A percentile compares a stretch with the other conserved stretches of the same genome.
phyloP scores from a whole-genome alignment of 306 rosid species.

The Crataegus laevigata region DNA sequence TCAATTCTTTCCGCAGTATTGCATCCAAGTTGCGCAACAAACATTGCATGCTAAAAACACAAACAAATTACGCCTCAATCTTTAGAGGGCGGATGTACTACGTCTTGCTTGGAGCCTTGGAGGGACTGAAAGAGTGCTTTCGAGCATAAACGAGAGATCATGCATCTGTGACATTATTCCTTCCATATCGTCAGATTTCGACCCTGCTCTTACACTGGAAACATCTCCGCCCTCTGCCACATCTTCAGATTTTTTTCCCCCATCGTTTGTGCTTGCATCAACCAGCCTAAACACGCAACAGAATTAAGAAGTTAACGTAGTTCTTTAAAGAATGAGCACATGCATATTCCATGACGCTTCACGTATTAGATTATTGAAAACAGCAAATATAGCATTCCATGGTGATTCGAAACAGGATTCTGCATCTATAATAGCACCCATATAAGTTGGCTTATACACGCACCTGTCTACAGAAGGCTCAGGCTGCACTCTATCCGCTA shows the following conservation, averaged over 20 bases:
- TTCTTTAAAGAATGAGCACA: not conserved
- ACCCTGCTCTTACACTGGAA: conserved; percentile 26
- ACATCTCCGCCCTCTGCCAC: conserved; percentile 9
- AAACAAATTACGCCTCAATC: not conserved
- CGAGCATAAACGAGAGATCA: conserved; percentile 87
- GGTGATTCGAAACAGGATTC: not conserved
- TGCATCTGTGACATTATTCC: conserved; percentile 70
- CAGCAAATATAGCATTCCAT: not conserved
- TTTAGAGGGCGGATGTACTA: conserved; percentile 14
- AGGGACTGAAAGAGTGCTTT: conserved; percentile 59
- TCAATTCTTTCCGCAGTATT: too few species aligned
- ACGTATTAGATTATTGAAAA: not conserved
- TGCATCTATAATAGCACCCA: conserved; percentile 3
- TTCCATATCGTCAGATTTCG: conserved; percentile 46
- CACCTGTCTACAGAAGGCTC: conserved; percentile 52
- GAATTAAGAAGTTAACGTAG: not conserved
- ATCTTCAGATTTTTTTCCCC: conserved; percentile 20
- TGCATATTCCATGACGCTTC: not conserved
- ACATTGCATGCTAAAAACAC: not conserved
- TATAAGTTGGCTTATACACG: conserved; percentile 13
- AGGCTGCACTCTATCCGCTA: conserved; percentile 19
- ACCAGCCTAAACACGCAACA: conserved; percentile 44
- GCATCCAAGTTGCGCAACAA: not conserved
- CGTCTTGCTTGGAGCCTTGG: conserved; percentile 48
- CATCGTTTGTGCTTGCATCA: conserved; percentile 19